Conservation (phyloP, 2,329 filamentous ascomycete species). For the Herpotrichia juniperi region DNA sequence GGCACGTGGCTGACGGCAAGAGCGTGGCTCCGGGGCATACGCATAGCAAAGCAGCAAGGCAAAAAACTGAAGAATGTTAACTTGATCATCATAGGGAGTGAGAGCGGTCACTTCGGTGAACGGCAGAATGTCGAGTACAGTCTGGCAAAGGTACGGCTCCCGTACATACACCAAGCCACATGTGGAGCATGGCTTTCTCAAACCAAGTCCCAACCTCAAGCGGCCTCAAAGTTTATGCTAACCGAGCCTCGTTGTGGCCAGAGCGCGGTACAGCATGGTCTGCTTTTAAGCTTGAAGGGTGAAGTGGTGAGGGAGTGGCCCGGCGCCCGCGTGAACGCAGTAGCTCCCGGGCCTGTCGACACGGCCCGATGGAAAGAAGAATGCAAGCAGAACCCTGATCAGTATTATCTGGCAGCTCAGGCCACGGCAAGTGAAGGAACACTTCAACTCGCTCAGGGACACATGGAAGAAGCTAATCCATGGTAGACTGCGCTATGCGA, state of each 20-base stretch:
- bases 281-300: conserved; percentile 49
- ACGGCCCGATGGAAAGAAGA: conserved; percentile 52
- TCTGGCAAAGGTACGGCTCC: conserved; percentile 46
- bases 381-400: conserved; percentile 45
- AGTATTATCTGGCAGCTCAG: conserved; percentile 50
- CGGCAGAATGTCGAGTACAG: conserved; percentile 53
- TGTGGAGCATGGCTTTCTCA: too few species aligned
- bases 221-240: too few species aligned
- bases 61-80: conserved; percentile 43
- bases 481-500: conserved; percentile 43
- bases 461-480: not conserved
- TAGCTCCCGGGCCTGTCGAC: conserved; percentile 55
- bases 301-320: conserved; percentile 48
- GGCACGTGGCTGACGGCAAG: conserved; percentile 45
- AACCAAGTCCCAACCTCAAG: too few species aligned
- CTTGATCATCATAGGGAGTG: conserved; percentile 54
- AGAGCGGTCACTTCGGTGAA: conserved; percentile 54
- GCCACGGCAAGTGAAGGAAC: conserved; percentile 42
- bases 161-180: too few species aligned
- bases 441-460: not conserved
- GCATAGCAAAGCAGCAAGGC: conserved; percentile 21
- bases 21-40: conserved; percentile 49
- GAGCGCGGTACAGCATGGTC: conserved; percentile 52
- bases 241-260: not conserved
- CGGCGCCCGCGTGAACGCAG: conserved; percentile 52